Percentiles rank a stretch among this genome's conserved stretches.
Conservation (phyloP, 495 filamentous ascomycete species). For the Lepidopterella palustris region DNA sequence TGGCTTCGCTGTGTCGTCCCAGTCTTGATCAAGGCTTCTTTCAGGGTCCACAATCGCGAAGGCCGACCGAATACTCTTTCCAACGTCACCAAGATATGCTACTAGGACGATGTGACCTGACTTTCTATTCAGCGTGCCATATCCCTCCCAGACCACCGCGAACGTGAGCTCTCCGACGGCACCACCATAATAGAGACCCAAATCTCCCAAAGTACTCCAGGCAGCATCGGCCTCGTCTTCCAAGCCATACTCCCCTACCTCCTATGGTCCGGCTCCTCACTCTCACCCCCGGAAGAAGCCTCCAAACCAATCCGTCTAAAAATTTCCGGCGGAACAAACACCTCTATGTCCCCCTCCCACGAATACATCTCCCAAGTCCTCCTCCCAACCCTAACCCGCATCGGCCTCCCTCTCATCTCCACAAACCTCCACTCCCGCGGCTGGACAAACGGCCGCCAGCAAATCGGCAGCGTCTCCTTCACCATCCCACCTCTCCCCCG, state of each 20-base stretch:
- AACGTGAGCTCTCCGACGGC: not conserved
- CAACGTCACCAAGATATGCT: too few relatives aligned
- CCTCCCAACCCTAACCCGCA: slow-evolving; percentile 56
- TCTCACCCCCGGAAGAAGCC: not conserved
- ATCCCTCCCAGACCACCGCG: not conserved
- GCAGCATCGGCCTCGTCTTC: slow-evolving; percentile 63
- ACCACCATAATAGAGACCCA: slow-evolving; percentile 12
- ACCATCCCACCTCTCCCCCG: slow-evolving; percentile 47
- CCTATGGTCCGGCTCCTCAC: slow-evolving; percentile 47
- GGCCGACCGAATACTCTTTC: too few relatives aligned
- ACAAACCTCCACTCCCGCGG: slow-evolving; percentile 53
- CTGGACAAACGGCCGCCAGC: slow-evolving; percentile 55
- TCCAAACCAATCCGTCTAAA: slow-evolving; percentile 37
- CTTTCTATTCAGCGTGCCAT: not conserved
- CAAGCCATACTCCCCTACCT: slow-evolving; percentile 79
- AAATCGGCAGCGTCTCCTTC: slow-evolving; percentile 55
- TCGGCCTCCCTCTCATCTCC: slow-evolving; percentile 55
- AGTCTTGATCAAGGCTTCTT: too few relatives aligned
- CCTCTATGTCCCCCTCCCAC: slow-evolving; percentile 61
- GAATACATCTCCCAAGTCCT: slow-evolving; percentile 76
- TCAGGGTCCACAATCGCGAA: too few relatives aligned
- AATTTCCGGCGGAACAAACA: slow-evolving; percentile 74
- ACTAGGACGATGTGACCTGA: slow-evolving; percentile 6
- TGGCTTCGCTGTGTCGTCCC: too few relatives aligned
- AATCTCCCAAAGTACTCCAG: slow-evolving; percentile 37